Conservation (phyloP, 208 protist species). For the Blechomonas ayalai region DNA sequence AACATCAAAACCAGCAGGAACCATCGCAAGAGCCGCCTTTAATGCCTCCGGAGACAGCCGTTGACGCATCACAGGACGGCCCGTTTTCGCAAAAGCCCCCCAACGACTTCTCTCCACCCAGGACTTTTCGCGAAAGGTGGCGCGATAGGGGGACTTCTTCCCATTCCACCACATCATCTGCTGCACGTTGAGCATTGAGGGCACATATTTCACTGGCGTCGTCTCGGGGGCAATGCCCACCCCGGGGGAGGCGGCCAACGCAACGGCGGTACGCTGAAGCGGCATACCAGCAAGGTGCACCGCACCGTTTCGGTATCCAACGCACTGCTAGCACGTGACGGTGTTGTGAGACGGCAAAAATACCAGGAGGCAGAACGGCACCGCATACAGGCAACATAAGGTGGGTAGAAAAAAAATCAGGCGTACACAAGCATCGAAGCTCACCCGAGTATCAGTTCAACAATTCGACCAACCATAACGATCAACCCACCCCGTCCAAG, state of each 20-base stretch:
- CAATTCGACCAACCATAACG: no score
- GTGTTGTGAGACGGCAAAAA: no score
- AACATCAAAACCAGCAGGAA: slow-evolving; percentile 72
- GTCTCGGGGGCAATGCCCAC: slow-evolving; percentile 86
- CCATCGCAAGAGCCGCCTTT: slow-evolving; percentile 56
- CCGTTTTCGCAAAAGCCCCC: slow-evolving; percentile 47
- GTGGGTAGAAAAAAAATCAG: neutral
- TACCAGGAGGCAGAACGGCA: no score
- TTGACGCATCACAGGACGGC: slow-evolving; percentile 55
- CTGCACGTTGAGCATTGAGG: slow-evolving; percentile 82
- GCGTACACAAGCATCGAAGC: neutral
- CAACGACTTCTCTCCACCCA: slow-evolving; percentile 61
- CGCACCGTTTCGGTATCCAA: no score
- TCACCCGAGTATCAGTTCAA: no score
- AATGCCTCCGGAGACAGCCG: slow-evolving; percentile 74
- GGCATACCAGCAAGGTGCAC: slow-evolving; percentile 10
- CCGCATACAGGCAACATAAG: no score
- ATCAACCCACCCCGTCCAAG: no score
- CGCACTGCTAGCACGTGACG: no score
- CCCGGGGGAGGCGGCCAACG: slow-evolving; percentile 55
- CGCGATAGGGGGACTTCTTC: slow-evolving; percentile 39
- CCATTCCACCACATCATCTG: slow-evolving; percentile 81
- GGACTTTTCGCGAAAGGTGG: slow-evolving; percentile 73
- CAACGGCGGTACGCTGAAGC: slow-evolving; percentile 22
- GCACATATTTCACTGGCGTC: slow-evolving; percentile 87